Percentiles rank a stretch among this genome's conserved stretches.
These are phyloP conservation scores for Lepiota subincarnata DNA, from an alignment of 768 basidiomycete genomes.

Conservation along the genomic window DNA sequence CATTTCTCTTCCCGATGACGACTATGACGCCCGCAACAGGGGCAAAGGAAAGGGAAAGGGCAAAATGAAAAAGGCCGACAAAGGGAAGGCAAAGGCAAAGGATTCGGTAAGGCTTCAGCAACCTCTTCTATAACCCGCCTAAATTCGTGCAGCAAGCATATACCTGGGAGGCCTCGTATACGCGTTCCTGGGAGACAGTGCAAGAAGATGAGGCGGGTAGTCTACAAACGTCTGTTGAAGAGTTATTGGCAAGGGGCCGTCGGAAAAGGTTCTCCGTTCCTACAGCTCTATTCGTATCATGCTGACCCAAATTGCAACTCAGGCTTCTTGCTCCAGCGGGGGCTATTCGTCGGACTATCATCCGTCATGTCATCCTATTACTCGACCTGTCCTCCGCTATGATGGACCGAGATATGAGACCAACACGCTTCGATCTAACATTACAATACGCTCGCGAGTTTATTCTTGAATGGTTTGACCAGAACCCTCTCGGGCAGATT, in stretches of 20 bases:
- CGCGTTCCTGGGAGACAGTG: conserved; percentile 94
- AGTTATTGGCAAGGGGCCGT: conserved; percentile 80
- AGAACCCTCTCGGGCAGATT: conserved; percentile 97
- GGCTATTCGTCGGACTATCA: conserved; percentile 91
- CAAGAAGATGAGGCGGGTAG: conserved; percentile 95
- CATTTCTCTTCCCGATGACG: conserved; percentile 56
- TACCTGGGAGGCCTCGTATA: conserved; percentile 95
- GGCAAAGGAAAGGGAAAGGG: conserved; percentile 55
- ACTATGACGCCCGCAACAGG: conserved; percentile 42
- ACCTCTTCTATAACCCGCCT: neutral
- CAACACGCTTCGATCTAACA: conserved; percentile 88
- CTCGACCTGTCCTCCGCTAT: conserved; percentile 89
- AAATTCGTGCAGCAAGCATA: conserved; percentile 61
- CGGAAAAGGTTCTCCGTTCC: conserved; percentile 61
- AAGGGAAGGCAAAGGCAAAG: conserved; percentile 49
- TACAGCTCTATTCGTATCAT: neutral
- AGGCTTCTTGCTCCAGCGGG: conserved; percentile 79
- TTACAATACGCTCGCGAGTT: conserved; percentile 91
- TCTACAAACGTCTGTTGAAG: conserved; percentile 85
- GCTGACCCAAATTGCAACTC: conserved; percentile 2
- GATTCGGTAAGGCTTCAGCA: conserved; percentile 33
- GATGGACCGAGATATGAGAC: conserved; percentile 95
- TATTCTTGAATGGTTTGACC: conserved; percentile 96
- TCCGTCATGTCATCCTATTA: conserved; percentile 90
- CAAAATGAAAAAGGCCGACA: conserved; percentile 27